Base-by-base conservation (phyloP, 78 protist genomes). In the Cavenderia fasciculata region DNA sequence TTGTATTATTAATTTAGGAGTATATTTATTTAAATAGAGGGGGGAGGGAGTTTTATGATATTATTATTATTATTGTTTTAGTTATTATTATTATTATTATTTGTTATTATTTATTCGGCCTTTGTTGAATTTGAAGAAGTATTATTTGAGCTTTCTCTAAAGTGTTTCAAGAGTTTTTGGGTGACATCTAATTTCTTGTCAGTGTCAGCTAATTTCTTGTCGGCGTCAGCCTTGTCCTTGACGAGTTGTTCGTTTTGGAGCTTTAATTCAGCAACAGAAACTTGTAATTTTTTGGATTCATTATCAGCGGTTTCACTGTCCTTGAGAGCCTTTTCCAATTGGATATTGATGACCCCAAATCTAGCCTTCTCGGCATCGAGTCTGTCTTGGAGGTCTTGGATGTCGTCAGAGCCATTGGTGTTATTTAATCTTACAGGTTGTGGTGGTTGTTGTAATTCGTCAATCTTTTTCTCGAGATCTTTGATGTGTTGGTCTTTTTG, bases 361-460 rank as follows among this genome's bases (percentile, higher is more conserved):
- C 86, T 71, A 18, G 73, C 74, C 41, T 76, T 76, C 31, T 44
- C 86, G 31, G 59, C 86, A 47, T 76, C 86, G n/a, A 76, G 52
- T 52, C 68, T 56, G 49, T 76, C 86, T 62, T 76, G 86, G 27
- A 76, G 73, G 7, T 43, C 66, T 62, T 76, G 86, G 25, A 76
- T 36, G 21, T 61, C 86, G 40, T 76, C 73, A 38, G 86, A 47
- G n/a, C 62, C 62, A 21, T 52, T 23, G n/a, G 36, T 31, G 21
- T 68, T 68, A 40, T 73, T 74, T 74, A 57, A 33, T 40, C 31
- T 72, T 54, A 23, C 69, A 14, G 44, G 51, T 29, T 68, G 51
- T 47, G 41, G 56, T 47, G 41, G 69, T 44, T 36, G 65, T 29
- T 52, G 33, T 61, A 23, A 31, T 34, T 71, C 78, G 14, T 71